A percentile compares a stretch with the other conserved stretches of the same genome.
phyloP scores from a whole-genome alignment of 1,139 yeast genomes.

The Hemisphaericaspora subhashii region DNA sequence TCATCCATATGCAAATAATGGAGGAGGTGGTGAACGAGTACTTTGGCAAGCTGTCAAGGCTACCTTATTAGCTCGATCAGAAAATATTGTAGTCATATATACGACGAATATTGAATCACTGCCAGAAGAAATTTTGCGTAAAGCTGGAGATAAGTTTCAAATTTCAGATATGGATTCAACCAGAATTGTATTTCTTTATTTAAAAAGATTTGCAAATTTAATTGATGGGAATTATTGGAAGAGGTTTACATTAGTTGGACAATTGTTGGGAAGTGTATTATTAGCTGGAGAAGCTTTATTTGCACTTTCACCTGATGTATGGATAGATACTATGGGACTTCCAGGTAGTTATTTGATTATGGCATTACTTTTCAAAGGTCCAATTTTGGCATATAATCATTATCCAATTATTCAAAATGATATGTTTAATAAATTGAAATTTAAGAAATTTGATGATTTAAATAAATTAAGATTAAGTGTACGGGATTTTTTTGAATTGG shows the following conservation, averaged over 20 bases:
- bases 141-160: conserved; percentile 66
- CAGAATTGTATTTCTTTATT: conserved; percentile 71
- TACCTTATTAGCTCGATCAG: conserved; percentile 51
- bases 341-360: conserved; percentile 75
- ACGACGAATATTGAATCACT: conserved; percentile 63
- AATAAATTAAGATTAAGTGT: conserved; percentile 12
- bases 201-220: conserved; percentile 54
- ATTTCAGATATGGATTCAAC: conserved; percentile 46
- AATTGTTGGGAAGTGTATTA: conserved; percentile 75
- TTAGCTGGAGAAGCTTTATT: conserved; percentile 71
- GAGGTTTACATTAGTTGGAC: conserved; percentile 79
- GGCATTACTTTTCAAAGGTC: conserved; percentile 55
- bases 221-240: conserved; percentile 80
- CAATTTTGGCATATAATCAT: conserved; percentile 85
- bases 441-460: conserved; percentile 21
- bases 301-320: conserved; percentile 80
- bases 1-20: conserved; percentile 95
- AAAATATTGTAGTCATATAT: conserved; percentile 70
- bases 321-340: conserved; percentile 92
- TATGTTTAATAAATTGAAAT: conserved; percentile 66
- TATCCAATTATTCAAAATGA: conserved; percentile 89
- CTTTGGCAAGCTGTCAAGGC: conserved; percentile 90
- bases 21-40: conserved; percentile 98
- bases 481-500: conserved; percentile 24
- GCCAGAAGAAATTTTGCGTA: conserved; percentile 54